Evolutionary conservation across 768 basidiomycete genomes (phyloP).

Genomic region (Naganishia randhawae): DNA sequence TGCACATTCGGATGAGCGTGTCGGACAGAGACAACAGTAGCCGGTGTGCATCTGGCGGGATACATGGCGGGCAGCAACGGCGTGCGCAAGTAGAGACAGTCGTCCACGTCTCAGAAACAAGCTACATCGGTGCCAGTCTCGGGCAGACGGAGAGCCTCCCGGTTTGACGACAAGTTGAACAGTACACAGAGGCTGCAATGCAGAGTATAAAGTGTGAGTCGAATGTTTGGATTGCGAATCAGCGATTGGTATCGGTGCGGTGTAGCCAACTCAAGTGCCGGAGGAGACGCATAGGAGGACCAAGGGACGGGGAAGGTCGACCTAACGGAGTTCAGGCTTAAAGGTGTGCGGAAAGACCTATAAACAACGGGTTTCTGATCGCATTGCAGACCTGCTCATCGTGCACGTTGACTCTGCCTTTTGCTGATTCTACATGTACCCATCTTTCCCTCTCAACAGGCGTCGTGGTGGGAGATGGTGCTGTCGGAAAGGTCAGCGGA

Average conservation of each 20-base stretch:
- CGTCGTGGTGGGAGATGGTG: slow-evolving; percentile 98
- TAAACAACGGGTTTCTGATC: too few species aligned
- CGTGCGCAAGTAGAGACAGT: slow-evolving; percentile 57
- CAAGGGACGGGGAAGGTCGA: too few species aligned
- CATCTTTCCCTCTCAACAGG: too few species aligned
- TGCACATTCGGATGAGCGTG: slow-evolving; percentile 6
- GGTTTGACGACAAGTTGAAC: too few species aligned
- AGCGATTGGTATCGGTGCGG: neutral
- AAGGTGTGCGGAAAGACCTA: too few species aligned
- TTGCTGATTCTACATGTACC: slow-evolving; percentile 40
- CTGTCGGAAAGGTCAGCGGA: slow-evolving; percentile 82
- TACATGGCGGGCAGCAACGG: slow-evolving; percentile 92
- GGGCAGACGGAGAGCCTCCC: too few species aligned
- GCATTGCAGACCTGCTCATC: neutral
- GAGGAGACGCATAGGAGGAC: too few species aligned
- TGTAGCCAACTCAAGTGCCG: too few species aligned
- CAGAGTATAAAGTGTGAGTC: slow-evolving; percentile 26
- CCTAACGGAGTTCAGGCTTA: too few species aligned
- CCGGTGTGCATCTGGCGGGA: slow-evolving; percentile 63
- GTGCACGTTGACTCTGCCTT: neutral
- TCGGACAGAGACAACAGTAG: slow-evolving; percentile 24
- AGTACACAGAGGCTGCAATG: neutral
- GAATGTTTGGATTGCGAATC: slow-evolving; percentile 10
- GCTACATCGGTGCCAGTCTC: too few species aligned
- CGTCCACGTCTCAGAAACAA: neutral